Base-by-base conservation (phyloP, 2,329 filamentous ascomycete species). In the Corniculantispora saksenae region DNA sequence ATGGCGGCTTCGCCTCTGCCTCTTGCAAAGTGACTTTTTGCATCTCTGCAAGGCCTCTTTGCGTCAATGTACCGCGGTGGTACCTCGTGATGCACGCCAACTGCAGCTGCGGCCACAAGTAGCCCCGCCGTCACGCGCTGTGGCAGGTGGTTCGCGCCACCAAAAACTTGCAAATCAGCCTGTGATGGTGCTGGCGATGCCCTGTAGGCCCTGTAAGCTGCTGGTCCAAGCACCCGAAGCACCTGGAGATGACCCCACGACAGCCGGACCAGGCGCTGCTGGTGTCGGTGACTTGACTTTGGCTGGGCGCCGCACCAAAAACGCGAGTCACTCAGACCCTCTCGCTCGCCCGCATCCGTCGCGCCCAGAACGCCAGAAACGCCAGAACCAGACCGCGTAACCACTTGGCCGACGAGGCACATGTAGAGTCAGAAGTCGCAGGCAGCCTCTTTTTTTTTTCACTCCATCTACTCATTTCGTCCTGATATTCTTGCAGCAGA, bases 341-440 rank as follows among this genome's bases (percentile, higher is more conserved):
- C 47, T n/a, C 29, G 27, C 62, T 55, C 50, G 48, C 40, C 63
- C 67, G 66, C 64, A 63, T 64, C 68, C 70, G 71, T 73, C 72
- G 72, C 71, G 72, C 71, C 72, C 60, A 66, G 69, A 74, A 72
- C 73, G 72, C 69, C 68, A 65, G 57, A 61, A 68, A 51, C 56
- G 61, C 54, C 47, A 65, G 59, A 64, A 58, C 57, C 48, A 51
- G 43, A 54, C 64, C 64, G 61, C 61, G 61, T 63, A 63, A 63
- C 61, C 61, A 56, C 43, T 61, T 53, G 32, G 35, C 51, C 19
- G 51, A 32, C 13, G 51, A 63, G 29, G 47, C 50, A 53, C 50
- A 53, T 10, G 12, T 29, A 27, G 29, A 55, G 29, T 54, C 32
- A 53, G 48, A 59, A 19, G 40, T 43, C 60, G 35, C 43, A 56